Base-by-base conservation (phyloP, 768 basidiomycete species). In the Gautieria morchelliformis region DNA sequence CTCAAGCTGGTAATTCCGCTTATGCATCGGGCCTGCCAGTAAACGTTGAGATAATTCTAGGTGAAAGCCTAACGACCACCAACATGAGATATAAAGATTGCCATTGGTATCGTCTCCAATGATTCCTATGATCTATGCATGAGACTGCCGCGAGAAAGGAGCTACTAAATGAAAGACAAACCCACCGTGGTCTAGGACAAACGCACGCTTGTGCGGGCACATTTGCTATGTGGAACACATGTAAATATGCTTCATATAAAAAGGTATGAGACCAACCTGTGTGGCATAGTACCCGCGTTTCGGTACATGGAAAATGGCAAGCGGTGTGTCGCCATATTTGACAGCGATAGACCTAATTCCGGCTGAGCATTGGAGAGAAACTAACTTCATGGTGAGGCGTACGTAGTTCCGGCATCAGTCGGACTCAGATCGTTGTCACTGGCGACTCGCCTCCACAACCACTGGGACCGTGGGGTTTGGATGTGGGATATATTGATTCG, bases 271-370 rank as follows among this genome's bases (percentile, higher is more conserved):
- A 24, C 64, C 67, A 70, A 85, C 79, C 64, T 88, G 86, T 2
- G 82, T 83, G 1, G 83, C 83, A 64, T 78, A 88, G 62, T 79
- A 77, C 0, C 80, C 80, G 44, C 75, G 72, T 1, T 70, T 69
- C 0, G 84, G 81, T 20, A 87, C 75, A 64, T 81, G 79, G 66
- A 80, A 89, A 30, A 88, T 72, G 1, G 85, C 85, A 5, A 89
- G 68, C 64, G 86, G 85, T 6, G 79, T 80, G 59, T 84, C 80
- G 0, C 81, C 80, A 59, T 83, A 82, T 54, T 81, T 80, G 40
- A 84, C 71, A 12, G 80, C 81, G n/a, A 64, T 71, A 22, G 72
- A 75, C 2, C 75, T 75, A 51, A 15, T 22, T 5, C 7, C 35
- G 35, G 12, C 45, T 44, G 30, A 8, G 9, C 10, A 47, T 4